Percentiles rank a stretch among this genome's conserved stretches.
Conservation (phyloP, 352 stramenopile species). For the Phytophthora tentaculata region DNA sequence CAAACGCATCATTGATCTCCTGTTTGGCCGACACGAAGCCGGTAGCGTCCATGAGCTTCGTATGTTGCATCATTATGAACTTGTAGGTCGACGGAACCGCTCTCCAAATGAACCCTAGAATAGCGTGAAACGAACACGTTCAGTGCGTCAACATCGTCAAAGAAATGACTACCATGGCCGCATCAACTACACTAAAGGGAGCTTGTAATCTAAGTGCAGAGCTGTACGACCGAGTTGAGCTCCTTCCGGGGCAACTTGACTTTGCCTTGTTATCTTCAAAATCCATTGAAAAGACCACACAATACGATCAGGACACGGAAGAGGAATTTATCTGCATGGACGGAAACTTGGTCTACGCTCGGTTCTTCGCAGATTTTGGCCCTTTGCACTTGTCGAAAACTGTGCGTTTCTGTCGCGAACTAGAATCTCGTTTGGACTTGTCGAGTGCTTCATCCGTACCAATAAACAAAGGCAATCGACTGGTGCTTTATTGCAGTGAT, state of each 20-base stretch:
- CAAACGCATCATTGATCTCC: constrained; percentile 25
- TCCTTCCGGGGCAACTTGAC: constrained; percentile 38
- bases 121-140: constrained; percentile 29
- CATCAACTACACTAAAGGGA: constrained; percentile 6
- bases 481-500: constrained; percentile 88
- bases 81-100: not conserved
- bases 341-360: constrained; percentile 94
- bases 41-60: constrained; percentile 14
- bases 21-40: constrained; percentile 1
- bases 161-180: too few relatives aligned
- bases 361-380: constrained; percentile 98
- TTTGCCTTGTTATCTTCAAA: constrained; percentile 25
- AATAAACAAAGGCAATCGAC: constrained; percentile 34
- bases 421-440: constrained; percentile 81
- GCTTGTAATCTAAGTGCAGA: constrained; percentile 7
- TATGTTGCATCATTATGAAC: constrained; percentile 29
- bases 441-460: too few relatives aligned
- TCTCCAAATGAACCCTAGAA: too few relatives aligned
- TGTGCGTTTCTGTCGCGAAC: constrained; percentile 88
- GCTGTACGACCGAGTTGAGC: constrained; percentile 36
- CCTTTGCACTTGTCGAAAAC: constrained; percentile 94
- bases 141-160: not conserved
- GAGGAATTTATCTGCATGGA: constrained; percentile 46
- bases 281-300: not conserved
- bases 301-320: constrained; percentile 12